Conservation (phyloP, 306 rosid species). For the Vigna unguiculata region DNA sequence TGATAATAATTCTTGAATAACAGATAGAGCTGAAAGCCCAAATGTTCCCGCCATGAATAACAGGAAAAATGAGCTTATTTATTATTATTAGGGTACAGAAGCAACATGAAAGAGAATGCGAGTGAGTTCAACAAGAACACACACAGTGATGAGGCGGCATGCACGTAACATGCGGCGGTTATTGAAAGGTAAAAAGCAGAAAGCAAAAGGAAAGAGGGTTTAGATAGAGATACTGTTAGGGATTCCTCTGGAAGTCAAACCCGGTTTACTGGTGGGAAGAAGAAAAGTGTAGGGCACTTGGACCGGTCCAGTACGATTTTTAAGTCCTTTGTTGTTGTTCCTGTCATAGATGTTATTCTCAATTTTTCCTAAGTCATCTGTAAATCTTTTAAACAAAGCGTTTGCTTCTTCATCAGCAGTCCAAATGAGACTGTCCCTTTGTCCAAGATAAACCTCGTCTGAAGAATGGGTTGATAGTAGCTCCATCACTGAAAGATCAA, state of each 20-base stretch:
- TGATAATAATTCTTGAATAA: background rate
- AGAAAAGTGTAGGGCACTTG: conserved; percentile 76
- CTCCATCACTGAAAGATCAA: conserved; percentile 67
- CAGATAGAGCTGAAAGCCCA: background rate
- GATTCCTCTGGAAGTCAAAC: conserved; percentile 74
- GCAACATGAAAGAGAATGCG: background rate
- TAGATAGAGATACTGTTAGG: conserved; percentile 75
- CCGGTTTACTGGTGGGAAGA: conserved; percentile 61
- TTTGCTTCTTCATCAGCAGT: conserved; percentile 38
- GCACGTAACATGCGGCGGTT: too few relatives aligned
- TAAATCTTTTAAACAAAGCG: background rate
- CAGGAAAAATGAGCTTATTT: background rate
- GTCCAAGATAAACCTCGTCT: conserved; percentile 69
- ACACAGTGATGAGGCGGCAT: too few relatives aligned
- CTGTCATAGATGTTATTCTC: conserved; percentile 36
- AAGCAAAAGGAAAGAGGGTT: background rate
- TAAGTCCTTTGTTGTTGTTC: conserved; percentile 40
- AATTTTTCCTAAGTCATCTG: conserved; percentile 31
- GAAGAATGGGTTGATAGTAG: conserved; percentile 67
- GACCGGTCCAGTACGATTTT: conserved; percentile 62
- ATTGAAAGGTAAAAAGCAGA: too few relatives aligned
- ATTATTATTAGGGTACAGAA: too few relatives aligned
- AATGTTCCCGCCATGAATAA: too few relatives aligned
- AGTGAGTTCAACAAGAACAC: background rate
- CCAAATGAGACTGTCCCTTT: conserved; percentile 49